These are phyloP conservation scores for Microsporum audouinii DNA, from an alignment of 2,329 filamentous ascomycete species.

Conservation along the genomic window DNA sequence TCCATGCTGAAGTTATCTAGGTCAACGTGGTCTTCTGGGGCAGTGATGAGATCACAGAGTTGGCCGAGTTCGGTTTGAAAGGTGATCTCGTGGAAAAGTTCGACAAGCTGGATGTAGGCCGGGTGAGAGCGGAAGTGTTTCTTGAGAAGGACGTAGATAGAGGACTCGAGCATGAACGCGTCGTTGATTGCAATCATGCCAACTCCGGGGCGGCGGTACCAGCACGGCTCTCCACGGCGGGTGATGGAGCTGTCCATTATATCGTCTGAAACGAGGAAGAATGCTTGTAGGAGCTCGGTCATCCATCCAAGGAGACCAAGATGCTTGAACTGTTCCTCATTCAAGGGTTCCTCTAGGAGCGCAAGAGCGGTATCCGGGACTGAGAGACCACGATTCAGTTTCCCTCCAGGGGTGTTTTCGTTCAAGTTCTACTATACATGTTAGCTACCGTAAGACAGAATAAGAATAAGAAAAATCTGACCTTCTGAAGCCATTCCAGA, in stretches of 20 bases:
- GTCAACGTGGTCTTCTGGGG: conserved; percentile 85
- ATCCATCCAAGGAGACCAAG: conserved; percentile 87
- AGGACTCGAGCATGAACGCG: conserved; percentile 83
- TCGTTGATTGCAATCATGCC: conserved; percentile 98
- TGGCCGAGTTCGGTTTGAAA: conserved; percentile 95
- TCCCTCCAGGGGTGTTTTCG: conserved; percentile 81
- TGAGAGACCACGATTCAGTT: conserved; percentile 96
- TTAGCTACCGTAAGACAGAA: not conserved
- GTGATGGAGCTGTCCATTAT: conserved; percentile 98
- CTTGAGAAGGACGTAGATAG: conserved; percentile 84
- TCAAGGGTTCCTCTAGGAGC: conserved; percentile 13
- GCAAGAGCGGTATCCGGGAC: conserved; percentile 30
- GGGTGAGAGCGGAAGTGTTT: conserved; percentile 85
- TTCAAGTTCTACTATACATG: conserved; percentile 55
- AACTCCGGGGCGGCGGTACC: conserved; percentile 82
- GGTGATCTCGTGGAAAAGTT: conserved; percentile 91
- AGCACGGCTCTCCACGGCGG: conserved; percentile 85
- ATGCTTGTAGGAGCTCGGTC: conserved; percentile 95
- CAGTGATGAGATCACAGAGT: conserved; percentile 86
- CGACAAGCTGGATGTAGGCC: conserved; percentile 78
- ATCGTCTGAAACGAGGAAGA: conserved; percentile 97
- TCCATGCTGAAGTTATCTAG: conserved; percentile 89
- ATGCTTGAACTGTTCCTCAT: conserved; percentile 71
- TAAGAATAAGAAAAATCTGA: conserved; percentile 29
- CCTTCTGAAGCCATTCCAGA: conserved; percentile 76